Conservation (phyloP, 108 stramenopile species). For the Skeletonema costatum region DNA sequence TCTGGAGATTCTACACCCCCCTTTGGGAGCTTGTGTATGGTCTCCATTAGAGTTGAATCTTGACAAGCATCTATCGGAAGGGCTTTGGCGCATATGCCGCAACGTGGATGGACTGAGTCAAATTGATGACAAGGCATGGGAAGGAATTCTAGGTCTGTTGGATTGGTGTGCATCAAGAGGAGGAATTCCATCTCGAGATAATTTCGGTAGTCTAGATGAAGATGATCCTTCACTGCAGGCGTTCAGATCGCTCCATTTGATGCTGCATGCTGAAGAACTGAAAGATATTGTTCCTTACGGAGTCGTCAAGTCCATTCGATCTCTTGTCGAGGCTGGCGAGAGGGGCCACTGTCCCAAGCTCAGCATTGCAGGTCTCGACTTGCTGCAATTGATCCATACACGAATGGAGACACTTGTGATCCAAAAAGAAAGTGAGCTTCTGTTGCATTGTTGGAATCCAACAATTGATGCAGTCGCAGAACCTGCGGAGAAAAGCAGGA, state of each 20-base stretch:
- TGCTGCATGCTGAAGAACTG: slow-evolving; percentile 71
- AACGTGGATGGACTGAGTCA: slow-evolving; percentile 63
- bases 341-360: slow-evolving; percentile 70
- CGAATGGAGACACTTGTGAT: slow-evolving; percentile 34
- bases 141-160: slow-evolving; percentile 62
- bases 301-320: slow-evolving; percentile 52
- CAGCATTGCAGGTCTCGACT: slow-evolving; percentile 79
- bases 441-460: slow-evolving; percentile 59
- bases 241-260: slow-evolving; percentile 77
- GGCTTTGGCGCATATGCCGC: slow-evolving; percentile 77
- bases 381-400: slow-evolving; percentile 64
- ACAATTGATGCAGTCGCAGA: slow-evolving; percentile 68
- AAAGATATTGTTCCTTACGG: slow-evolving; percentile 56
- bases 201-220: slow-evolving; percentile 57
- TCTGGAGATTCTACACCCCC: slow-evolving; percentile 53
- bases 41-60: slow-evolving; percentile 53
- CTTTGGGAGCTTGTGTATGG: slow-evolving; percentile 31
- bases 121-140: slow-evolving; percentile 69
- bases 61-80: slow-evolving; percentile 77
- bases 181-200: slow-evolving; percentile 35
- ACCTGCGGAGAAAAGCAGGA: slow-evolving; percentile 61
- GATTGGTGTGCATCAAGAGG: slow-evolving; percentile 76
- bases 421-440: slow-evolving; percentile 28
- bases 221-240: slow-evolving; percentile 82
- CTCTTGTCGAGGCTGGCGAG: slow-evolving; percentile 68